Evolutionary conservation across 2,329 filamentous ascomycete species (phyloP), one percentile per base, ranked within the genome.

Genomic region (Sphaerulina musiva): DNA sequence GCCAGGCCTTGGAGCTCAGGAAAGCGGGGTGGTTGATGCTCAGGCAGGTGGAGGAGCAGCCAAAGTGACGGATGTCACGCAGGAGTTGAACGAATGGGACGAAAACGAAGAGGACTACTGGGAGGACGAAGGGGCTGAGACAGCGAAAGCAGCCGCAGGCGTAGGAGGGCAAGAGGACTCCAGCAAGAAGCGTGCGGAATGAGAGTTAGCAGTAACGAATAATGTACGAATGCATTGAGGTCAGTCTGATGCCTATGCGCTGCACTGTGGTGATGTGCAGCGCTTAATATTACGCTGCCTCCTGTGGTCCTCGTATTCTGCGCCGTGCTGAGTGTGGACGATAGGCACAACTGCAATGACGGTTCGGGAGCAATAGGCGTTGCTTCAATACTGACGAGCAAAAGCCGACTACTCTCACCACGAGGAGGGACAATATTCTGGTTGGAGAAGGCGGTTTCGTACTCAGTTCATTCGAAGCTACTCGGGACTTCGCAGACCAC

Each of bases 61-160:
- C 87, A 53, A 53, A 14, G 26, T 59, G 86, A 88, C 74, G 48
- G 59, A 67, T 66, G 70, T 95, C 17, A 90, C 95, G 62, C 81
- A 92, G 55, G 88, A 95, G 73, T 80, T 95, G 6, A 91, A 95
- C 67, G 89, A 92, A 62, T 95, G 91, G 90, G 90, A 95, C 66
- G 91, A 95, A 73, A 93, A 95, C 70, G 79, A 76, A 1, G 80
- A 82, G 55, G 81, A 84, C 63, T 86, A 29, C 26, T 29, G 26
- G 26, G 26, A 82, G 83, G 82, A 85, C 48, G 79, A 80, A 2
- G 81, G 74, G 41, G 68, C 66, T 39, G 62, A 66, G 51, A 58
- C 56, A n/a, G 57, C 63, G 6, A 70, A 66, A 49, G 57, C 53
- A 7, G 49, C 50, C 23, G 60, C 55, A 12, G 59, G 52, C 12